Conservation (phyloP, 768 basidiomycete species). For the Mycena galopus region DNA sequence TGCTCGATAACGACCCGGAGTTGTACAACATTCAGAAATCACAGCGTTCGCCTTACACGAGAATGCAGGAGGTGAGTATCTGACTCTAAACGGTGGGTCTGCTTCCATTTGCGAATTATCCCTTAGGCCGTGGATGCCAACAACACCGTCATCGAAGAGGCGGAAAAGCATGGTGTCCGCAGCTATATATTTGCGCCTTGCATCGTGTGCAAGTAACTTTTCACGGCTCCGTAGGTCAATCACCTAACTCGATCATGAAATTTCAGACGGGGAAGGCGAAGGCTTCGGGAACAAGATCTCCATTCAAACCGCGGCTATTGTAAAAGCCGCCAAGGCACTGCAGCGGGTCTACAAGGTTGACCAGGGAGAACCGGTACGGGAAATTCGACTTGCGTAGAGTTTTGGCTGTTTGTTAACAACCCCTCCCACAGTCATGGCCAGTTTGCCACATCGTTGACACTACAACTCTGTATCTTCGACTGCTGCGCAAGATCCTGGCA, state of each 20-base stretch:
- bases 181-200: background rate
- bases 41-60: background rate
- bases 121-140: background rate
- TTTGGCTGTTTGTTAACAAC: background rate
- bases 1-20: conserved; percentile 1
- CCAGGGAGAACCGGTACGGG: background rate
- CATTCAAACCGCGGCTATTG: background rate
- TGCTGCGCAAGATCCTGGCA: background rate
- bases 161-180: background rate
- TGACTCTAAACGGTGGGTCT: background rate
- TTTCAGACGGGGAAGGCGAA: background rate
- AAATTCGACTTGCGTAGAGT: background rate
- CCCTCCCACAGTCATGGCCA: background rate
- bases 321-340: background rate
- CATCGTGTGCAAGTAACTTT: background rate
- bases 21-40: background rate
- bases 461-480: background rate
- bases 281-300: background rate
- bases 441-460: background rate
- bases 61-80: background rate
- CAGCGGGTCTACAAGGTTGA: conserved; percentile 1
- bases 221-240: background rate
- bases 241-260: background rate
- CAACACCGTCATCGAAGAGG: background rate
- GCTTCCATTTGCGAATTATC: background rate